Evolutionary conservation across 2,329 filamentous ascomycete species (phyloP).

Genomic region (Magnaporthiopsis incrustans): DNA sequence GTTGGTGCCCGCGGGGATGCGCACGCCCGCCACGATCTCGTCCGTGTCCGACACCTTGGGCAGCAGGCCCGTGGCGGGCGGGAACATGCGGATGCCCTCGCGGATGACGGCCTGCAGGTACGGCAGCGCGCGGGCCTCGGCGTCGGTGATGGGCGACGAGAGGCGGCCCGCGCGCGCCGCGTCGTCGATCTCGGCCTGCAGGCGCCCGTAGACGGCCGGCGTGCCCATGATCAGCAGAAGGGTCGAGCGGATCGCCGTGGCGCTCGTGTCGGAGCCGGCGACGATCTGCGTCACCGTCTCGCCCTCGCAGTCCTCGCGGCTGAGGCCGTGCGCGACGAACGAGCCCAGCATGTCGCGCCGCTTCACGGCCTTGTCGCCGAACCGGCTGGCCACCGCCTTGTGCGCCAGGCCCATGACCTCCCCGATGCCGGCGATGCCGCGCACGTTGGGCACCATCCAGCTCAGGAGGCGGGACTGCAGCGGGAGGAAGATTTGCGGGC

Average conservation of each 20-base stretch:
- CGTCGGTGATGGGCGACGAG: constrained; percentile 1
- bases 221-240: constrained; percentile 38
- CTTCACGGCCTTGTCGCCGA: background rate
- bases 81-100: constrained; percentile 17
- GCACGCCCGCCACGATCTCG: constrained; percentile 6
- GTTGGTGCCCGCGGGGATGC: constrained; percentile 11
- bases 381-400: constrained; percentile 2
- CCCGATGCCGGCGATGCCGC: constrained; percentile 11
- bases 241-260: constrained; percentile 37
- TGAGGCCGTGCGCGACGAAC: constrained; percentile 15
- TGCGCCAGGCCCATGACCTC: constrained; percentile 11
- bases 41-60: constrained; percentile 8
- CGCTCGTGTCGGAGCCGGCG: constrained; percentile 45
- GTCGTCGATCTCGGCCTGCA: constrained; percentile 14
- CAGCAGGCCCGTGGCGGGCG: constrained; percentile 14
- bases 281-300: constrained; percentile 17
- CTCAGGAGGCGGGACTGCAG: constrained; percentile 31
- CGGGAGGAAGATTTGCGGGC: constrained; percentile 31
- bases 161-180: constrained; percentile 11
- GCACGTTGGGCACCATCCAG: constrained; percentile 13
- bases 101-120: constrained; percentile 14
- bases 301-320: constrained; percentile 13
- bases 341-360: constrained; percentile 13
- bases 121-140: constrained; percentile 6
- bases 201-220: constrained; percentile 23